These are phyloP conservation scores for Vitis cinerea DNA, from an alignment of 164 flowering plant genomes.

Conservation along the genomic window DNA sequence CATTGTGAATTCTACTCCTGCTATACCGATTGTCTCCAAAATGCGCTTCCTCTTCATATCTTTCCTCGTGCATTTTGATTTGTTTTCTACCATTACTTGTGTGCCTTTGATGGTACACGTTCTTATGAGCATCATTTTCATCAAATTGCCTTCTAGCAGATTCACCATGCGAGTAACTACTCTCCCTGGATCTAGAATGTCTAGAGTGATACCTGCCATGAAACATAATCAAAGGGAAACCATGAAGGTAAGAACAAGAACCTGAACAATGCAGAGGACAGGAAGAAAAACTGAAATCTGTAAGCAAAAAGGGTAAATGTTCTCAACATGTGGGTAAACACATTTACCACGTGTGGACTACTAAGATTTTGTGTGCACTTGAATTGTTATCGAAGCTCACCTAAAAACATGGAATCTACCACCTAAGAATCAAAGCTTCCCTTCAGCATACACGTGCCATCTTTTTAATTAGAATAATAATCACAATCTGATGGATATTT, in stretches of 20 bases:
- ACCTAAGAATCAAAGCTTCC: background rate
- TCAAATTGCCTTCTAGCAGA: constrained; percentile 23
- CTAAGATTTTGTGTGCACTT: no score
- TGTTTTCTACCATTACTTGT: constrained; percentile 16
- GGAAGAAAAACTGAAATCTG: background rate
- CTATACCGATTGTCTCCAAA: constrained; percentile 6
- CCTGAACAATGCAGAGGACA: background rate
- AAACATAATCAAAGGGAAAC: constrained; percentile 1
- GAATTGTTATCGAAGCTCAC: background rate
- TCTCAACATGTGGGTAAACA: no score
- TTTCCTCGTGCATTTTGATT: constrained; percentile 8
- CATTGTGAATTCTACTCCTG: constrained; percentile 9
- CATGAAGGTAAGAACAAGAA: background rate
- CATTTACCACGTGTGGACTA: no score
- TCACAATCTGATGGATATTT: no score
- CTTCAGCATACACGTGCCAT: no score
- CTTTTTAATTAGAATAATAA: no score
- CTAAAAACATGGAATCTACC: background rate
- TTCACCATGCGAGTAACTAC: constrained; percentile 13
- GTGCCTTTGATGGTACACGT: constrained; percentile 9
- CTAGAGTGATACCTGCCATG: constrained; percentile 38
- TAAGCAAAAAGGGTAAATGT: background rate
- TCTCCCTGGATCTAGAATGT: constrained; percentile 48
- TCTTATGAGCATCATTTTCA: constrained; percentile 10
- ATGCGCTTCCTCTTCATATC: constrained; percentile 7